Evolutionary conservation across 345 rosid species (phyloP), one percentile per base, ranked within the genome.

Genomic region (Melastoma malabathricum): DNA sequence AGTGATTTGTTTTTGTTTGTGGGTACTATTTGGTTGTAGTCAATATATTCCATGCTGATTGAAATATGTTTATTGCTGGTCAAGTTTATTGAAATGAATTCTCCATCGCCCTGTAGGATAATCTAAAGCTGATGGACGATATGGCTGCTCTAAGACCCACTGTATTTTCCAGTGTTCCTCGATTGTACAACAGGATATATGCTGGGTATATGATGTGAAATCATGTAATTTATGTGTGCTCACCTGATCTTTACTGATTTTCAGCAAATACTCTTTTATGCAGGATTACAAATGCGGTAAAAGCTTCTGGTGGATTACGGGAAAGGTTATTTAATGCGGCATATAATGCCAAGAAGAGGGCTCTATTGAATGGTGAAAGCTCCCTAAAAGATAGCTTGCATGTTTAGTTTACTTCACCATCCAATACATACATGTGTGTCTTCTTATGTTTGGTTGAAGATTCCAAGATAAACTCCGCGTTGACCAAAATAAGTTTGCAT

Each of bases 271-370:
- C 6, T 27, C 31, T 57, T 43, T 58, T 51, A 59, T 31, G 38
- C 78, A 92, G 98, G 52, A 76, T 92, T 58, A 76, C 51, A 6
- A 87, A 75, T 69, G 88, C 96, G 46, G 98, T 92, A 44, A 81
- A 79, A 72, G 41, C 82, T 43, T 84, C 97, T 56, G 97, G 98
- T 63, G 77, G 71, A 17, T 60, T 92, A 51, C 84, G 61, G 75
- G 83, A 87, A 77, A 87, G 74, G 58, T 70, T 92, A 44, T 92
- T 92, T 60, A 92, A 84, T 79, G 84, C 76, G 58, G 98, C 98
- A 52, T 92, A 87, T 68, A 87, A 84, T 64, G 83, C 98, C 50
- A 92, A 92, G 77, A 92, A 84, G 77, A 87, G 79, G 67, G 98
- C 98, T 14, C 46, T 92, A 15, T 46, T 82, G 71, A 92, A 79